phyloP scores from a whole-genome alignment of 2,329 filamentous ascomycete species.

The Fusarium metavorans region DNA sequence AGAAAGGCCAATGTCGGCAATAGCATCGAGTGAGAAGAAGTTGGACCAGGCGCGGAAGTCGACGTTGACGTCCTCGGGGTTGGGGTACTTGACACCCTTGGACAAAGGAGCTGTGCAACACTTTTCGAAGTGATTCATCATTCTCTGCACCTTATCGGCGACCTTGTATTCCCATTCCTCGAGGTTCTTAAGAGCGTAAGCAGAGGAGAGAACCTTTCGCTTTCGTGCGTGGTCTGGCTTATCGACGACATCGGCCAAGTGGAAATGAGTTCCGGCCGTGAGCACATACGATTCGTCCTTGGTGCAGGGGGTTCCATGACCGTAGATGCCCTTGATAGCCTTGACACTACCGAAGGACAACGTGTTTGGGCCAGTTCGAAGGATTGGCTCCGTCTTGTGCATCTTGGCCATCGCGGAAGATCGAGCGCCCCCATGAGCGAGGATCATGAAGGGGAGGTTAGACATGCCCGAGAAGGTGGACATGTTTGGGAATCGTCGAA shows the following conservation, averaged over 20 bases:
- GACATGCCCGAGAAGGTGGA: slow-evolving; percentile 31
- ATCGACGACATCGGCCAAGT: slow-evolving; percentile 64
- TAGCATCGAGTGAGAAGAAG: slow-evolving; percentile 67
- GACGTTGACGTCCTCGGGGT: slow-evolving; percentile 56
- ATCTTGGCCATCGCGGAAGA: slow-evolving; percentile 59
- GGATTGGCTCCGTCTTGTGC: slow-evolving; percentile 55
- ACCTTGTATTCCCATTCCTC: slow-evolving; percentile 67
- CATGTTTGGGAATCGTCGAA: slow-evolving; percentile 33
- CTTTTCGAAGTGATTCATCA: slow-evolving; percentile 58
- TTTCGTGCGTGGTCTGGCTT: slow-evolving; percentile 64
- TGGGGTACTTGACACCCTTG: slow-evolving; percentile 38
- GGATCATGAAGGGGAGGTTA: slow-evolving; percentile 25
- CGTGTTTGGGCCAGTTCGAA: slow-evolving; percentile 41
- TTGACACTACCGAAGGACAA: slow-evolving; percentile 35
- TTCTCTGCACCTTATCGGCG: slow-evolving; percentile 60
- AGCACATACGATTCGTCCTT: slow-evolving; percentile 61
- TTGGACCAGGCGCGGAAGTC: slow-evolving; percentile 63
- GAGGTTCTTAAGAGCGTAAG: slow-evolving; percentile 65
- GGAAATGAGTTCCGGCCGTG: slow-evolving; percentile 59
- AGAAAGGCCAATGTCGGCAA: slow-evolving; percentile 65
- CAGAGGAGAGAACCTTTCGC: slow-evolving; percentile 60
- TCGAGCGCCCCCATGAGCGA: slow-evolving; percentile 52
- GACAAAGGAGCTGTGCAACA: slow-evolving; percentile 53
- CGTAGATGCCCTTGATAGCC: slow-evolving; percentile 51
- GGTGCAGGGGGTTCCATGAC: slow-evolving; percentile 59